Conservation (phyloP, 495 filamentous ascomycete genomes). For the Aspergillus indologenus region DNA sequence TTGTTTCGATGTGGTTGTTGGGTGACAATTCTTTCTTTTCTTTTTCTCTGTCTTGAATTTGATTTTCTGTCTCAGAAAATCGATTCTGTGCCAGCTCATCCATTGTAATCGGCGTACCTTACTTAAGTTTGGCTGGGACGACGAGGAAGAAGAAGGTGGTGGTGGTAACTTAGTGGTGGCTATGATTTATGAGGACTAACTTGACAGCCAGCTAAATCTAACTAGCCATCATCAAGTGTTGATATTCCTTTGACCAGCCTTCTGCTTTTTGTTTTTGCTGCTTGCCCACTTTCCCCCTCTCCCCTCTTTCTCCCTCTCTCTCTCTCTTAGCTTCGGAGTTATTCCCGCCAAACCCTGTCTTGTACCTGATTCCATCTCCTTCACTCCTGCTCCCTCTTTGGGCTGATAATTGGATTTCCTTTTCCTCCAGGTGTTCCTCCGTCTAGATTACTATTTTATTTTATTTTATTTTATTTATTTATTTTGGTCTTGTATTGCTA, state of each 20-base stretch:
- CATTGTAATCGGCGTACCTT: slow-evolving; percentile 1
- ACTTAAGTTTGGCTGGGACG: background rate
- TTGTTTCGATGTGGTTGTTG: background rate
- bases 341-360: slow-evolving; percentile 8
- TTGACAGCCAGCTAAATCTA: background rate
- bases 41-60: background rate
- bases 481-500: slow-evolving; percentile 1
- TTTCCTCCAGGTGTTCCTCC: background rate
- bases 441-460: background rate
- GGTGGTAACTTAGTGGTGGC: background rate
- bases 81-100: background rate
- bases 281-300: slow-evolving; percentile 11
- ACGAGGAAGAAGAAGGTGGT: background rate
- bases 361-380: slow-evolving; percentile 3
- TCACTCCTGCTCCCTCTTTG: slow-evolving; percentile 5
- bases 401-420: slow-evolving; percentile 5
- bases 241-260: slow-evolving; percentile 16
- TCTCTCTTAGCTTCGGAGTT: background rate
- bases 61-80: background rate
- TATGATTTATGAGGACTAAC: too few species aligned
- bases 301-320: slow-evolving; percentile 14
- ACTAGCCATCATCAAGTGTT: slow-evolving; percentile 8
- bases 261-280: too few species aligned
- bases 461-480: too few species aligned
- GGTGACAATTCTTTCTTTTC: background rate